A percentile compares a stretch with the other conserved stretches of the same genome.
phyloP scores from a whole-genome alignment of 2,329 filamentous ascomycete genomes.

The Aspergillus puulaauensis region DNA sequence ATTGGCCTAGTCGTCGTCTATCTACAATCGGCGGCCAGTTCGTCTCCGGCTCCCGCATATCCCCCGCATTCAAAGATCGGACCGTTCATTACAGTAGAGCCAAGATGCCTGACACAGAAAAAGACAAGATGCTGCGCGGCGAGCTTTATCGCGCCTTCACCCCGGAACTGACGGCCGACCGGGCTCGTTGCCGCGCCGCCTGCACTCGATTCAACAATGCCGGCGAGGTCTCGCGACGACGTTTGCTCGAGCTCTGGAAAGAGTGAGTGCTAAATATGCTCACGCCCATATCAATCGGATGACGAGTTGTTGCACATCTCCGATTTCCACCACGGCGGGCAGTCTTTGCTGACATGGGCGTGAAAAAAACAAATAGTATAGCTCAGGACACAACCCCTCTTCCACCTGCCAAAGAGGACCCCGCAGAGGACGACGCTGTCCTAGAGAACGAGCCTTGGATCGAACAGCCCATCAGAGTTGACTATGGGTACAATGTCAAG shows the following conservation, averaged over 20 bases:
- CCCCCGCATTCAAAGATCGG: background rate
- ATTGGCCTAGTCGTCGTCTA: background rate
- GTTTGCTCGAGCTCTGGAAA: conserved; percentile 66
- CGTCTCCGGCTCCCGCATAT: background rate
- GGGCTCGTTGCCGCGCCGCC: conserved; percentile 63
- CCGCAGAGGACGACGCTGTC: conserved; percentile 64
- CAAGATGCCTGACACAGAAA: conserved; percentile 19
- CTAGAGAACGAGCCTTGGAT: conserved; percentile 68
- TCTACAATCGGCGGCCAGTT: background rate
- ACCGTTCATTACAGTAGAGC: background rate
- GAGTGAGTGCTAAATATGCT: conserved; percentile 56
- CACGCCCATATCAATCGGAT: background rate
- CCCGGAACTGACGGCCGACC: conserved; percentile 63
- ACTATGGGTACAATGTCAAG: conserved; percentile 75
- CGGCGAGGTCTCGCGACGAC: conserved; percentile 60
- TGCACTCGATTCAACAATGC: conserved; percentile 64
- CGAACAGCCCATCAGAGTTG: conserved; percentile 67
- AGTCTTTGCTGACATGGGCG: background rate
- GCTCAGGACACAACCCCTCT: conserved; percentile 62
- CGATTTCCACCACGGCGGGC: background rate
- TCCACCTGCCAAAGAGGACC: conserved; percentile 57
- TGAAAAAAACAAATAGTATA: conserved; percentile 52
- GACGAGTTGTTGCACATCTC: background rate
- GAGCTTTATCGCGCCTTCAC: conserved; percentile 75
- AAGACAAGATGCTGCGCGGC: conserved; percentile 59